Evolutionary conservation across 2,329 filamentous ascomycete species (phyloP).

Genomic region (Emydomyces testavorans): DNA sequence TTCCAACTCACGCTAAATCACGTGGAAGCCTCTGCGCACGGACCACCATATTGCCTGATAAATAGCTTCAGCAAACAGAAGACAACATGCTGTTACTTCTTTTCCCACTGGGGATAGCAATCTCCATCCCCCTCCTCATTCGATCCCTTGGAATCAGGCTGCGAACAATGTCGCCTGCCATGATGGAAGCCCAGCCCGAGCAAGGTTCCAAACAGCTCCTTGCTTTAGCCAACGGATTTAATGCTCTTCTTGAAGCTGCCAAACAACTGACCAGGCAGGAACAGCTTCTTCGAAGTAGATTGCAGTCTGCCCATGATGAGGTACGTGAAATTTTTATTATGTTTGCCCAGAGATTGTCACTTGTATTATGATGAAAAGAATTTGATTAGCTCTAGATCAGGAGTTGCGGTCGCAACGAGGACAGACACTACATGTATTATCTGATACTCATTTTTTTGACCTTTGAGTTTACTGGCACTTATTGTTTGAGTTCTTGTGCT

Average conservation of each 20-base stretch:
- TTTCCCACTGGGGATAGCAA: background rate
- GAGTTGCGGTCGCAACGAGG: conserved; percentile 52
- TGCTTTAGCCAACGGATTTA: conserved; percentile 31
- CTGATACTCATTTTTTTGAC: conserved; percentile 34
- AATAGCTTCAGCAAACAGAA: conserved; percentile 5
- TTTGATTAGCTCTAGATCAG: conserved; percentile 73
- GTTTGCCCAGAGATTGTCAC: background rate
- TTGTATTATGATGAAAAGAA: conserved; percentile 39
- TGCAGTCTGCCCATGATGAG: conserved; percentile 33
- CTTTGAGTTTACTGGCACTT: background rate
- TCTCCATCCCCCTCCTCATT: background rate
- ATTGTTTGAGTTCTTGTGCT: background rate
- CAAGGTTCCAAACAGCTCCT: conserved; percentile 27
- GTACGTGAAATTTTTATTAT: conserved; percentile 22
- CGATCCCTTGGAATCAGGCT: background rate
- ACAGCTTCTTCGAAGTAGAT: conserved; percentile 28
- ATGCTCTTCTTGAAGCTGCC: conserved; percentile 33
- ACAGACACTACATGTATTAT: conserved; percentile 51
- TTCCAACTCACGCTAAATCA: conserved; percentile 4
- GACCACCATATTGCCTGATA: conserved; percentile 2
- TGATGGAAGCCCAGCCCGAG: conserved; percentile 22
- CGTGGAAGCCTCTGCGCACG: conserved; percentile 4
- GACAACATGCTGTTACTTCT: background rate
- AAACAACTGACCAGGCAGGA: conserved; percentile 32
- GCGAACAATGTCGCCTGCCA: background rate